These are phyloP conservation scores for Edaphochlamys debaryana DNA, from an alignment of 139 green algal genomes.

Conservation along the genomic window DNA sequence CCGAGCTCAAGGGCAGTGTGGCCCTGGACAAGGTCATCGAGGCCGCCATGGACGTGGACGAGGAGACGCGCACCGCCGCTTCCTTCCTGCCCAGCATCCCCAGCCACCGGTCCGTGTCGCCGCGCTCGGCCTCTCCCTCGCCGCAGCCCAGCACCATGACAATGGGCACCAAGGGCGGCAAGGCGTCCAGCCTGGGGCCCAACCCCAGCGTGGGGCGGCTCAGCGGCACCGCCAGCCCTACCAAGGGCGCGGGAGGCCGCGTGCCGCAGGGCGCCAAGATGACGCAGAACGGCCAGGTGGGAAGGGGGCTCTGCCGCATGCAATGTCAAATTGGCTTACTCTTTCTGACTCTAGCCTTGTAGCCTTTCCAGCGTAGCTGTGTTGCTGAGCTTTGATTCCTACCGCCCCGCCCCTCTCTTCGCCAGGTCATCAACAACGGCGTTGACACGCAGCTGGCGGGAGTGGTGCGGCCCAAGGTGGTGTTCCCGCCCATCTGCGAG, in stretches of 20 bases:
- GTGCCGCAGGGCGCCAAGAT: neutral
- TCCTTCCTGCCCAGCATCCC: constrained; percentile 30
- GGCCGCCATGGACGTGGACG: constrained; percentile 43
- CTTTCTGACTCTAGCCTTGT: too few relatives aligned
- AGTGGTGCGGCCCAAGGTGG: constrained; percentile 43
- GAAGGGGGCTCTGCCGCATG: too few relatives aligned
- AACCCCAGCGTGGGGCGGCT: neutral
- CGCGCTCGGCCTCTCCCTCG: too few relatives aligned
- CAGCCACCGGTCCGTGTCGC: neutral
- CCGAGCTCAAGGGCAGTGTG: constrained; percentile 63
- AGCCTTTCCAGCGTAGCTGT: too few relatives aligned
- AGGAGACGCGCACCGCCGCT: constrained; percentile 18
- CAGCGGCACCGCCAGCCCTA: neutral
- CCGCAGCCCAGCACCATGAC: neutral
- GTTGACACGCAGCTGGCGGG: constrained; percentile 47
- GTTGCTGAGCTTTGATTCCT: too few relatives aligned
- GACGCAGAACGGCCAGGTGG: constrained; percentile 22
- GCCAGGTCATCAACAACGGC: constrained; percentile 38
- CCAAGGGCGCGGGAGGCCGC: neutral
- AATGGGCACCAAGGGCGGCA: neutral
- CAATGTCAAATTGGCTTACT: too few relatives aligned
- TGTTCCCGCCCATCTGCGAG: constrained; percentile 70
- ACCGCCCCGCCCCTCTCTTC: neutral
- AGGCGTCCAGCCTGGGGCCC: too few relatives aligned
- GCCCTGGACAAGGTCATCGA: constrained; percentile 51